phyloP scores from a whole-genome alignment of 1,139 yeast genomes.

The Taphrina confusa region DNA sequence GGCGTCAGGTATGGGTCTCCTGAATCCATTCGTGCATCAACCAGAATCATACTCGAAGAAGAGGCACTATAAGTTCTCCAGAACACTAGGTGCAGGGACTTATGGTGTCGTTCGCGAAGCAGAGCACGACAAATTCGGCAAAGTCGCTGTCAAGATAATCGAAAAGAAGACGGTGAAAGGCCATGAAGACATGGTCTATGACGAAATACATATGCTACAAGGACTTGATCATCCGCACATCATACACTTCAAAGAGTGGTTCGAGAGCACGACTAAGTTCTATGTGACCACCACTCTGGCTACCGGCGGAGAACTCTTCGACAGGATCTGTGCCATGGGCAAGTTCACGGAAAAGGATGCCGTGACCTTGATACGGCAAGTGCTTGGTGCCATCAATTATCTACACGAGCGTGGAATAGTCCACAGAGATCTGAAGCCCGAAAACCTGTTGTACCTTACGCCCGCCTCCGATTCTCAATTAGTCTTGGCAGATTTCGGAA shows the following conservation, averaged over 20 bases:
- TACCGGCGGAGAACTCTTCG: conserved; percentile 89
- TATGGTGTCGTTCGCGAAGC: conserved; percentile 88
- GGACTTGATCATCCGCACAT: conserved; percentile 75
- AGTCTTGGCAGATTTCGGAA: conserved; percentile 90
- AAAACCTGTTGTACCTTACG: conserved; percentile 70
- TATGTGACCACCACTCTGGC: conserved; percentile 67
- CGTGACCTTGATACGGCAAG: conserved; percentile 64
- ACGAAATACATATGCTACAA: conserved; percentile 69
- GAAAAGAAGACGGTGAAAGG: conserved; percentile 79
- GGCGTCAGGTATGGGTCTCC: no score
- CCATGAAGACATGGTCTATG: conserved; percentile 67
- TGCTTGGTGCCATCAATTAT: conserved; percentile 71
- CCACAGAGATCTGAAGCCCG: conserved; percentile 90
- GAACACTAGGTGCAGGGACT: conserved; percentile 73
- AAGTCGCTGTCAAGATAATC: conserved; percentile 84
- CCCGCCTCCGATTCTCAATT: conserved; percentile 61
- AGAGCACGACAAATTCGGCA: conserved; percentile 59
- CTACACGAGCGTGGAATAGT: conserved; percentile 72
- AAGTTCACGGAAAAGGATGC: conserved; percentile 86
- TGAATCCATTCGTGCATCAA: conserved; percentile 19
- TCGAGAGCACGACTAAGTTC: conserved; percentile 77
- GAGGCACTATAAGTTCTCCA: conserved; percentile 29
- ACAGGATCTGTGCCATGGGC: conserved; percentile 73
- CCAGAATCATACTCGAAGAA: conserved; percentile 27
- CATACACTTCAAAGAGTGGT: conserved; percentile 82